Evolutionary conservation across 2,329 filamentous ascomycete genomes (phyloP).

Genomic region (Pseudogymnoascus sp.): DNA sequence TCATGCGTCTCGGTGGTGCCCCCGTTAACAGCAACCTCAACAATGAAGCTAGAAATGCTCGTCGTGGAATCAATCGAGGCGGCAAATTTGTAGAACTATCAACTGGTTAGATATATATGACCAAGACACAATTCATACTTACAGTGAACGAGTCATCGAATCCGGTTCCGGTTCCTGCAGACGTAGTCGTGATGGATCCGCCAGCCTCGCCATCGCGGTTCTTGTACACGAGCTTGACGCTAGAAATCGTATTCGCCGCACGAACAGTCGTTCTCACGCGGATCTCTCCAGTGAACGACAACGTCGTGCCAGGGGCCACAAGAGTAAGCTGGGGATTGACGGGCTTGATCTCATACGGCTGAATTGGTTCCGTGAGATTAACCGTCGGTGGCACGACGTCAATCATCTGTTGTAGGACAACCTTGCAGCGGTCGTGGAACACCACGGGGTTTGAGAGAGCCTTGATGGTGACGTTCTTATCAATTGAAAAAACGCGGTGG

Average conservation of each 20-base stretch:
- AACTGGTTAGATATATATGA: conserved; percentile 19
- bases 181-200: conserved; percentile 38
- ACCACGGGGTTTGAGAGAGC: conserved; percentile 35
- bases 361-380: conserved; percentile 41
- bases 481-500: conserved; percentile 45
- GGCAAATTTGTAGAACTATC: conserved; percentile 24
- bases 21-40: conserved; percentile 40
- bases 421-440: conserved; percentile 41
- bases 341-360: conserved; percentile 52
- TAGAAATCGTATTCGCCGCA: conserved; percentile 35
- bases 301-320: conserved; percentile 36
- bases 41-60: conserved; percentile 53
- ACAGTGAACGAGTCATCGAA: conserved; percentile 54
- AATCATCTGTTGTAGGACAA: conserved; percentile 51
- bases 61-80: conserved; percentile 44
- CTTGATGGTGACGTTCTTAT: conserved; percentile 46
- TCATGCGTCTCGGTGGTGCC: conserved; percentile 40
- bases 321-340: conserved; percentile 47
- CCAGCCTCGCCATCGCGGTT: conserved; percentile 40
- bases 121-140: conserved; percentile 33
- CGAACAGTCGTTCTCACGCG: conserved; percentile 44
- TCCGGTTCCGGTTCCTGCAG: conserved; percentile 42
- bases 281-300: conserved; percentile 47
- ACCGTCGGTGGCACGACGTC: conserved; percentile 47
- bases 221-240: conserved; percentile 46